Conservation (phyloP, 768 basidiomycete genomes). For the Candolleomyces efflorescens region DNA sequence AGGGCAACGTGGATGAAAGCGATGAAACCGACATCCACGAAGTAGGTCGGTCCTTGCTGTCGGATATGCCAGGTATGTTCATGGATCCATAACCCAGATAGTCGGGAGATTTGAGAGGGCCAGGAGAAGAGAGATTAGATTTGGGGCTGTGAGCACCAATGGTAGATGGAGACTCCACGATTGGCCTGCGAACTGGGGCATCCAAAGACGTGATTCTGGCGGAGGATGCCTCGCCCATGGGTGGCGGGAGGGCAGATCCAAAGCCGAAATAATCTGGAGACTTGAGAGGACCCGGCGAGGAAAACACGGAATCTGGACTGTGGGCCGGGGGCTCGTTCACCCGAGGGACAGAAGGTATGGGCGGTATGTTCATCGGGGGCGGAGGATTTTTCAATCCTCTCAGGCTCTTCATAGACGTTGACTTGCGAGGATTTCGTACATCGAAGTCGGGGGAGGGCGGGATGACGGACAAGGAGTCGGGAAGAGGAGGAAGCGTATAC, state of each 20-base stretch:
- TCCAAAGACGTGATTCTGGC: too few relatives aligned
- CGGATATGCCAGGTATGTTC: neutral
- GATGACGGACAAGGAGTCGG: slow-evolving; percentile 5
- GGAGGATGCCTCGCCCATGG: neutral
- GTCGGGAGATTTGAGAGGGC: slow-evolving; percentile 5
- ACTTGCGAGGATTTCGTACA: slow-evolving; percentile 15
- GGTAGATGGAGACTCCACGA: neutral
- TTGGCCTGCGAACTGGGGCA: too few relatives aligned
- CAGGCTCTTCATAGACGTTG: slow-evolving; percentile 19
- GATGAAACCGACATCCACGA: slow-evolving; percentile 48
- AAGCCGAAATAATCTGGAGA: slow-evolving; percentile 1
- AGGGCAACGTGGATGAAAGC: slow-evolving; percentile 34
- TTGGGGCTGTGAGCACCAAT: neutral
- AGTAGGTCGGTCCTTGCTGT: slow-evolving; percentile 24
- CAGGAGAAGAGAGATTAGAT: neutral
- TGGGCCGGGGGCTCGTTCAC: slow-evolving; percentile 10
- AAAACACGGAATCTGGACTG: slow-evolving; percentile 11
- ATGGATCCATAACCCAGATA: slow-evolving; percentile 6
- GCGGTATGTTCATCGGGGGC: slow-evolving; percentile 14
- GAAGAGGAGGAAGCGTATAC: slow-evolving; percentile 14
- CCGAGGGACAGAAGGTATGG: slow-evolving; percentile 8
- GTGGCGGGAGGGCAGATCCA: neutral
- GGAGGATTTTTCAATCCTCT: slow-evolving; percentile 8
- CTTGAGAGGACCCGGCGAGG: slow-evolving; percentile 4
- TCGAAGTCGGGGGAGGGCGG: slow-evolving; percentile 10